These are phyloP conservation scores for Vaccinium corymbosum DNA, from an alignment of 148 eudicot species.

Conservation along the genomic window DNA sequence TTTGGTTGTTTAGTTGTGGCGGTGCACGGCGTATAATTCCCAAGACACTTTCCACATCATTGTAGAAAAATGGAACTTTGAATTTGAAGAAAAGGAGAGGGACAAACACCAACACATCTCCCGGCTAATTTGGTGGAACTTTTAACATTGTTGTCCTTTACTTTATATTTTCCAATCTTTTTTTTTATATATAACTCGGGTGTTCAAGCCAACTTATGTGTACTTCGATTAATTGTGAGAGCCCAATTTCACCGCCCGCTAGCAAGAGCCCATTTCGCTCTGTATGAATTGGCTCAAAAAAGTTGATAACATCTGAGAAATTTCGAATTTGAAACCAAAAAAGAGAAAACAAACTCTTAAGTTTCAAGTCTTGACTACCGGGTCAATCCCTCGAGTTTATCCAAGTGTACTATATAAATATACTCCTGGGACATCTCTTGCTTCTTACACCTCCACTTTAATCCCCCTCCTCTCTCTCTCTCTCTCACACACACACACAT, in stretches of 20 bases:
- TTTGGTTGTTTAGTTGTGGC: not conserved
- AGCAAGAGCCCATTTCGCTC: no score
- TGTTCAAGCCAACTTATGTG: no score
- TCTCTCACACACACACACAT: not conserved
- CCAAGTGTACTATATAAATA: not conserved
- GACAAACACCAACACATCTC: conserved; percentile 1
- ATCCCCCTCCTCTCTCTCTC: not conserved
- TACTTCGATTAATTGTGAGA: no score
- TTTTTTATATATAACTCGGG: no score
- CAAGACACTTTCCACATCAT: not conserved
- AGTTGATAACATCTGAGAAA: no score
- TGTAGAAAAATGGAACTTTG: not conserved
- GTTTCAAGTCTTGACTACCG: no score
- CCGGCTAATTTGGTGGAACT: conserved; percentile 1
- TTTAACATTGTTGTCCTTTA: not conserved
- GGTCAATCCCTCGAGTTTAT: no score
- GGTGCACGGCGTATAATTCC: not conserved
- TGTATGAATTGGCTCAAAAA: no score
- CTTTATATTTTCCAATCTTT: not conserved
- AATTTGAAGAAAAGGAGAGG: not conserved
- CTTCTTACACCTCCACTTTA: not conserved
- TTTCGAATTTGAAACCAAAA: no score
- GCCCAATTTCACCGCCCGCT: no score
- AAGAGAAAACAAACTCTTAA: no score
- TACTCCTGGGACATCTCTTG: not conserved